These are phyloP conservation scores for Raddia distichophylla DNA, from an alignment of 176 grass and related monocot genomes.

Conservation along the genomic window DNA sequence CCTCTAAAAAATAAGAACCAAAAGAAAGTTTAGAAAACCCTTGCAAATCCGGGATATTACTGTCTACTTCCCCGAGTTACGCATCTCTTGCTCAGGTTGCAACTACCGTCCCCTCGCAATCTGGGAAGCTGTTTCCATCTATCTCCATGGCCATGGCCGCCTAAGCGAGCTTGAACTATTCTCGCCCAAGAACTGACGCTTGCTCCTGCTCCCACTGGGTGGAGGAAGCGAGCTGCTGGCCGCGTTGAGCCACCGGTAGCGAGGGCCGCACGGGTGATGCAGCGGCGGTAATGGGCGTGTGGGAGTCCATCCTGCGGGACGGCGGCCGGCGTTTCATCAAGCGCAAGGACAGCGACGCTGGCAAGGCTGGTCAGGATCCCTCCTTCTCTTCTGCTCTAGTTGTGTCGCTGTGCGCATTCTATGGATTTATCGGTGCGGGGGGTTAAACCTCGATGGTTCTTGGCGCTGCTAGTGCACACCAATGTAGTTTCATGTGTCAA, in stretches of 20 bases:
- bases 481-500: slow-evolving; percentile 17
- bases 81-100: background rate
- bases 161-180: slow-evolving; percentile 7
- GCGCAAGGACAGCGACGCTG: slow-evolving; percentile 83
- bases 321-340: slow-evolving; percentile 70
- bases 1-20: background rate
- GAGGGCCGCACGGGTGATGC: slow-evolving; percentile 51
- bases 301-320: slow-evolving; percentile 69
- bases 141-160: background rate
- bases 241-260: slow-evolving; percentile 14
- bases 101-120: background rate
- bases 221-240: slow-evolving; percentile 5
- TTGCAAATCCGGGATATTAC: background rate
- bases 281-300: slow-evolving; percentile 66
- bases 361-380: slow-evolving; percentile 60
- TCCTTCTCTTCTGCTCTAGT: slow-evolving; percentile 3
- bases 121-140: background rate
- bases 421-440: background rate
- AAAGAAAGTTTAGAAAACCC: background rate
- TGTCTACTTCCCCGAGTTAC: background rate
- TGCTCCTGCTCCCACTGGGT: slow-evolving; percentile 7
- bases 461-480: background rate
- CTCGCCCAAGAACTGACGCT: background rate
- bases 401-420: background rate
- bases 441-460: background rate